Evolutionary conservation across 345 rosid genomes (phyloP), one percentile per base, ranked within the genome.

Genomic region (Camelina hispida): DNA sequence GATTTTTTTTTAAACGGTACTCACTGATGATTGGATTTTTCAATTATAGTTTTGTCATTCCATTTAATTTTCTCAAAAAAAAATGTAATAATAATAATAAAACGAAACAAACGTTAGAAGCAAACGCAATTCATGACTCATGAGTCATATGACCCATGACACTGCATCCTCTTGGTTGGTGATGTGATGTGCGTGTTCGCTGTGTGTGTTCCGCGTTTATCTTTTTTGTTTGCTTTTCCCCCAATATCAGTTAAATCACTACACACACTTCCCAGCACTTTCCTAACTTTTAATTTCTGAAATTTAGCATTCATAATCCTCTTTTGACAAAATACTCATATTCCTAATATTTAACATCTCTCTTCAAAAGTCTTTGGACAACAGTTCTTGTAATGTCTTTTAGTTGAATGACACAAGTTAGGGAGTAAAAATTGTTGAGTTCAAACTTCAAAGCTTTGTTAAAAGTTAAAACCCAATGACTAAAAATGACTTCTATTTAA

Each of bases 231-330:
- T 15, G 35, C 38, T 38, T 53, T 68, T 23, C 23, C 6, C 53
- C 17, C 15, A 44, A 30, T 30, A 69, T 56, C 64, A 56, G 73
- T 44, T 69, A 56, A 69, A 69, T 18, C 54, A 69, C 32, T 28
- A 28, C 30, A 28, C 30, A 56, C 32, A 69, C 22, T 17, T 28
- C 38, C 6, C 43, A 55, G 15, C 53, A 40, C 53, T 42, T 3
- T 15, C 53, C 22, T 62, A 15, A 28, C 66, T 40, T 42, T 43
- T 15, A n/a, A 14, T 43, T 62, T 62, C 20, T 43, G 28, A 44
- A 43, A 44, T 43, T 43, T 25, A 46, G 47, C 47, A 43, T 14
- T 43, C 7, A 42, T 5, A 43, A 11, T 43, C 47, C 47, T 43
- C 7, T 43, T 13, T 43, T 43, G 47, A 43, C 47, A 43, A 43